Percentiles rank a stretch among this genome's conserved stretches.
Evolutionary conservation across 78 protist genomes (phyloP).

Genomic region (Paulinella micropora): DNA sequence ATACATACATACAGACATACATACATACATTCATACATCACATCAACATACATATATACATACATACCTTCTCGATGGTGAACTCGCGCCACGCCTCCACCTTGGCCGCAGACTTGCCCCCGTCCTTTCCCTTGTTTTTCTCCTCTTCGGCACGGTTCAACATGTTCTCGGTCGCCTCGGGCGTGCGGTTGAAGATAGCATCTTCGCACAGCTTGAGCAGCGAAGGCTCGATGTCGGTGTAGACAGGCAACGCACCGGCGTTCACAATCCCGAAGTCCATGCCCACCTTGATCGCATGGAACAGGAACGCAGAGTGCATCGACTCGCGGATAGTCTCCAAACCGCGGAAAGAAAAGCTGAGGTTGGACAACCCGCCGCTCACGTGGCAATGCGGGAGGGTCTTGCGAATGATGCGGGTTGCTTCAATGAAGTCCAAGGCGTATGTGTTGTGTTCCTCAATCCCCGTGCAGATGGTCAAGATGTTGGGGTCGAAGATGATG

Average conservation of each 20-base stretch:
- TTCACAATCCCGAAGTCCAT: conserved; percentile 77
- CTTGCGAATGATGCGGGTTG: conserved; percentile 44
- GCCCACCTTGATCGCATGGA: conserved; percentile 25
- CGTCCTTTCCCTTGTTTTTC: conserved; percentile 22
- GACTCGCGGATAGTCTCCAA: conserved; percentile 71
- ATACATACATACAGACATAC: not conserved
- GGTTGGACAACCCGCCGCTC: conserved; percentile 93
- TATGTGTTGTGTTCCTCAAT: conserved; percentile 89
- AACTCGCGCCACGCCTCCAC: not conserved
- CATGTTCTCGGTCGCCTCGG: conserved; percentile 26
- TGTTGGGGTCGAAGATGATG: conserved; percentile 93
- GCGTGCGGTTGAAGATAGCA: conserved; percentile 40
- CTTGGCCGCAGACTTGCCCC: conserved; percentile 20
- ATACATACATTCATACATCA: not conserved
- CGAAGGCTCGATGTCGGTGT: conserved; percentile 55
- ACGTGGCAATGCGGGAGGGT: conserved; percentile 51
- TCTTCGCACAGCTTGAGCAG: conserved; percentile 46
- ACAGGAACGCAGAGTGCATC: conserved; percentile 86
- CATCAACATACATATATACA: not conserved
- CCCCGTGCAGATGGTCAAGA: conserved; percentile 90
- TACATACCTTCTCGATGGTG: too few species aligned
- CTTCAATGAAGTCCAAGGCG: conserved; percentile 81
- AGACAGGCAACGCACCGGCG: conserved; percentile 81
- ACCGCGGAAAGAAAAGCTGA: conserved; percentile 95
- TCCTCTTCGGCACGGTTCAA: conserved; percentile 10